Evolutionary conservation across 1,284 basidiomycete genomes (phyloP).

Genomic region (Pseudozyma tsukubaensis): DNA sequence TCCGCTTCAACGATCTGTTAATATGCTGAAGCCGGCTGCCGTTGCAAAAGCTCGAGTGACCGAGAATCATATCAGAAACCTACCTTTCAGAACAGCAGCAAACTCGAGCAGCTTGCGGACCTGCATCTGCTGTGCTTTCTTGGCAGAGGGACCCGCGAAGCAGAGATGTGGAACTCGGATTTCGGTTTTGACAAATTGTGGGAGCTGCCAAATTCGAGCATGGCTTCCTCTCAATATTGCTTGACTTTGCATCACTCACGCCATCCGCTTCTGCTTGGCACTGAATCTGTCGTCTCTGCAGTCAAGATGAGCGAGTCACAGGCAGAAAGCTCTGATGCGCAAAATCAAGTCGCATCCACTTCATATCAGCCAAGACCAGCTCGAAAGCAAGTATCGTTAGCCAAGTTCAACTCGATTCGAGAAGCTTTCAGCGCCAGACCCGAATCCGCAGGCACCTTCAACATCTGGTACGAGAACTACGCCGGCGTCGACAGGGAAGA

Average conservation of each 20-base stretch:
- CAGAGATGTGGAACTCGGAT: slow-evolving; percentile 3
- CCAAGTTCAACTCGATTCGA: slow-evolving; percentile 62
- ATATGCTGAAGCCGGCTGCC: too few relatives aligned
- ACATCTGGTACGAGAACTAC: slow-evolving; percentile 99
- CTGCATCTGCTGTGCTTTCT: too few relatives aligned
- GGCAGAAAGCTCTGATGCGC: slow-evolving; percentile 5
- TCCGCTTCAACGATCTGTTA: too few relatives aligned
- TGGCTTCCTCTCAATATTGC: slow-evolving; percentile 12
- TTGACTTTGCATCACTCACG: too few relatives aligned
- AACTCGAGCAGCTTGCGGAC: too few relatives aligned
- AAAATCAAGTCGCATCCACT: slow-evolving; percentile 29
- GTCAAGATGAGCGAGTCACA: slow-evolving; percentile 30
- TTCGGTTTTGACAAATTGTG: neutral
- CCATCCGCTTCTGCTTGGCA: too few relatives aligned
- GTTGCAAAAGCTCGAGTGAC: too few relatives aligned
- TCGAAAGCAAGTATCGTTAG: slow-evolving; percentile 60
- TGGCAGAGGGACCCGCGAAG: too few relatives aligned
- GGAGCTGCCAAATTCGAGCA: neutral
- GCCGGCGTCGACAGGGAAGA: slow-evolving; percentile 74
- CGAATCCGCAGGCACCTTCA: slow-evolving; percentile 69
- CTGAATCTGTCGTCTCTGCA: too few relatives aligned
- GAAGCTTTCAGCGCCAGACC: slow-evolving; percentile 52
- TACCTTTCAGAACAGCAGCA: too few relatives aligned
- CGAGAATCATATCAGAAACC: too few relatives aligned
- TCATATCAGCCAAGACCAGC: slow-evolving; percentile 60